Base-by-base conservation (phyloP, 2,329 filamentous ascomycete species). In the Fusarium sp. region DNA sequence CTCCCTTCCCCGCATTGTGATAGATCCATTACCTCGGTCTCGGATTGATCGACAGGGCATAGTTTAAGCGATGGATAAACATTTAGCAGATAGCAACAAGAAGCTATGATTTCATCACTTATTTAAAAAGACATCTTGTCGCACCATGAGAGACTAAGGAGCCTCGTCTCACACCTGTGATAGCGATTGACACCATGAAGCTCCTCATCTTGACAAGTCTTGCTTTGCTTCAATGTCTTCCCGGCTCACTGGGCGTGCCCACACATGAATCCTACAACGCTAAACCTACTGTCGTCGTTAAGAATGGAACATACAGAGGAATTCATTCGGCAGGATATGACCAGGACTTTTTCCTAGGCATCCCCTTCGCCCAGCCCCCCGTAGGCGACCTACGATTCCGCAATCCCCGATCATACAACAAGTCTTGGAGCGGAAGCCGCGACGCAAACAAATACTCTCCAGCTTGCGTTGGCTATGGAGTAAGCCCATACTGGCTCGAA, bases 301-400 rank as follows among this genome's bases (percentile, higher is more conserved):
- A 59, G 26, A 86, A 86, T 72, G 84, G 85, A 20, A 85, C 83
- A 0, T 85, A 85, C 68, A 63, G 72, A 26, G 85, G 85, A 6
- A 58, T 79, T 5, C 73, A 81, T 58, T 80, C 78, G 15, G 40
- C 75, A 1, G 65, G 75, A 4, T 85, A 83, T 48, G 66, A 81
- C 39, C 84, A 86, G 40, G 85, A 88, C 59, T 79, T 82, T 62
- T 87, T 87, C 72, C 75, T 86, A 2, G 85, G 84, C 5, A 82
- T 90, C 3, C 87, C 87, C 0, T 90, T 85, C 73, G 87, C 87
- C 5, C 83, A 86, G 65, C 74, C 78, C 10, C 74, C 77, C 3
- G 81, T 86, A 18, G 86, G 86, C 0, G 77, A 84, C 22, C 83
- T 84, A 0, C 83, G 88, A 6, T 88, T 89, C 63, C 78, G 78